Conservation (phyloP, 768 basidiomycete species). For the Pleurotus tuoliensis region DNA sequence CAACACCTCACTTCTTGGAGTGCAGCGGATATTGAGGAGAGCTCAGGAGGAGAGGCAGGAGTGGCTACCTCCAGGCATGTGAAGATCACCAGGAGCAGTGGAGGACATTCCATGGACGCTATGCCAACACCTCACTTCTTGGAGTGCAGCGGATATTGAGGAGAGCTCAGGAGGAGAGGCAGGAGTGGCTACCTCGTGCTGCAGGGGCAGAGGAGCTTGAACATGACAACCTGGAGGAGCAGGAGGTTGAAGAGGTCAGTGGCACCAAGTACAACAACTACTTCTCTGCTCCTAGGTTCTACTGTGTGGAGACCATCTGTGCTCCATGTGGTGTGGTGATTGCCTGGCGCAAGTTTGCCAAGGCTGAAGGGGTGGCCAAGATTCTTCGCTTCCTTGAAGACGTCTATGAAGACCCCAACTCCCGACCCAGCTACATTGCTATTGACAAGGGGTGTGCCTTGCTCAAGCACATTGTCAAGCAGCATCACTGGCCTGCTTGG, state of each 20-base stretch:
- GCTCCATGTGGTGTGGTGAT: constrained; percentile 20
- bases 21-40: neutral
- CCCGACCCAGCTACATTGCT: constrained; percentile 18
- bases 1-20: neutral
- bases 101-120: too few relatives aligned
- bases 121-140: too few relatives aligned
- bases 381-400: constrained; percentile 16
- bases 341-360: constrained; percentile 26
- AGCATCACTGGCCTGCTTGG: constrained; percentile 11
- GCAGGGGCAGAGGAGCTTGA: constrained; percentile 12
- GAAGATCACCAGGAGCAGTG: too few relatives aligned
- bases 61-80: too few relatives aligned
- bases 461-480: constrained; percentile 7
- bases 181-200: too few relatives aligned
- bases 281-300: constrained; percentile 16
- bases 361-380: constrained; percentile 21
- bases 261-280: constrained; percentile 22
- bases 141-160: too few relatives aligned
- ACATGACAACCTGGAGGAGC: neutral
- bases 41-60: neutral
- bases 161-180: too few relatives aligned
- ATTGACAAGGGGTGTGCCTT: constrained; percentile 23
- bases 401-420: constrained; percentile 16
- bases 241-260: constrained; percentile 8
- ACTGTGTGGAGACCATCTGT: constrained; percentile 10